A percentile compares a stretch with the other conserved stretches of the same genome.
These are phyloP conservation scores for Pneumocystis jirovecii DNA, from an alignment of 1,139 yeast species.

Conservation along the genomic window DNA sequence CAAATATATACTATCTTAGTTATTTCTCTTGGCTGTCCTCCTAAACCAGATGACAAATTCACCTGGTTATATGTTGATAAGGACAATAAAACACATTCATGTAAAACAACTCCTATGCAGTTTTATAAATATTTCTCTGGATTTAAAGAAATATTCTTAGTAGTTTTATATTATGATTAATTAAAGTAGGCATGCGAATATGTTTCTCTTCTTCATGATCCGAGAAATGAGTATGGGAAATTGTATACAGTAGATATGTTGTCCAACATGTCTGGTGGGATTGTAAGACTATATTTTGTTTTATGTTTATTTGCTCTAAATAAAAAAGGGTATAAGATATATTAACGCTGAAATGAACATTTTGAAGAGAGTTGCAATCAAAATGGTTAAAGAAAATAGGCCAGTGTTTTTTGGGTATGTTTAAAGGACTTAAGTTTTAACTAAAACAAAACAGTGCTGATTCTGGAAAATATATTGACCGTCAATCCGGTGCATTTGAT, in stretches of 20 bases:
- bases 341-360: slow-evolving; percentile 39
- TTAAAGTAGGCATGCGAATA: slow-evolving; percentile 21
- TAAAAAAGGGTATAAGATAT: slow-evolving; percentile 32
- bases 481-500: slow-evolving; percentile 40
- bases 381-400: slow-evolving; percentile 43
- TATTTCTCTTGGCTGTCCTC: slow-evolving; percentile 47
- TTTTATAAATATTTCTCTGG: slow-evolving; percentile 28
- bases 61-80: slow-evolving; percentile 50
- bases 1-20: slow-evolving; percentile 41
- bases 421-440: not conserved
- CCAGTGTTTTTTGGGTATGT: slow-evolving; percentile 58
- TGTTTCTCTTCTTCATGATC: slow-evolving; percentile 50
- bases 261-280: slow-evolving; percentile 47
- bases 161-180: slow-evolving; percentile 19
- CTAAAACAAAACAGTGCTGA: slow-evolving; percentile 16
- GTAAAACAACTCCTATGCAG: slow-evolving; percentile 37
- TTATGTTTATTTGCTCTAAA: not conserved
- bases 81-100: slow-evolving; percentile 34
- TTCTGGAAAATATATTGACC: slow-evolving; percentile 43
- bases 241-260: slow-evolving; percentile 49
- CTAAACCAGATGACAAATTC: slow-evolving; percentile 39
- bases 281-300: slow-evolving; percentile 22
- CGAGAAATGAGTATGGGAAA: slow-evolving; percentile 39
- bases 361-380: slow-evolving; percentile 42
- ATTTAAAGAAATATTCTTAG: slow-evolving; percentile 31